Percentiles rank a stretch among this genome's conserved stretches.
Evolutionary conservation across 2,329 filamentous ascomycete species (phyloP).

Genomic region (Epichloe gansuensis): DNA sequence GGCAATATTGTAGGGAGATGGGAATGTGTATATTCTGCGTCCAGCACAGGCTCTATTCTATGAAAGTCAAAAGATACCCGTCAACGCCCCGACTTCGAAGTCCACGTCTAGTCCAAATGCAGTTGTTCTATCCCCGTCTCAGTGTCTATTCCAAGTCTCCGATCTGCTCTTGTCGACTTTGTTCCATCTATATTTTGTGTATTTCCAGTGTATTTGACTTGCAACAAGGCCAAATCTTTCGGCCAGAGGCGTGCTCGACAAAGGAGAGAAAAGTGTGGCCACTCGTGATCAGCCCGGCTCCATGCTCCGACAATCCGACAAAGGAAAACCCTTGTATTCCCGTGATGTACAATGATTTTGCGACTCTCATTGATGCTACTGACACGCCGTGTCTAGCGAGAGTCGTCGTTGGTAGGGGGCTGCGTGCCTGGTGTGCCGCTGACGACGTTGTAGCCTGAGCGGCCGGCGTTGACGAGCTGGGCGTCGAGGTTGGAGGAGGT

Average conservation of each 20-base stretch:
- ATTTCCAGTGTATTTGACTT: neutral
- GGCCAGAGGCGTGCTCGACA: neutral
- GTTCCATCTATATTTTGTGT: neutral
- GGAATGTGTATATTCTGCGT: too few species aligned
- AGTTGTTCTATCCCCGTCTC: too few species aligned
- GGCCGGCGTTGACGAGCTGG: conserved; percentile 26
- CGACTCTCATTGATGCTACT: too few species aligned
- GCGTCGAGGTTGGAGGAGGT: conserved; percentile 13
- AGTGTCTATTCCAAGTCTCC: neutral
- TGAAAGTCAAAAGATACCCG: neutral
- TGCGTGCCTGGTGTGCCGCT: conserved; percentile 14
- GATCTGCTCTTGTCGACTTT: neutral
- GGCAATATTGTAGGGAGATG: too few species aligned
- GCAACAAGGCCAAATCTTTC: neutral
- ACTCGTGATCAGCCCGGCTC: neutral
- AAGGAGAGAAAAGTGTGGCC: neutral
- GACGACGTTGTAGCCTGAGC: conserved; percentile 32
- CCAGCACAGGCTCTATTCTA: too few species aligned
- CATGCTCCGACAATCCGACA: neutral
- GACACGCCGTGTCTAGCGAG: conserved; percentile 6
- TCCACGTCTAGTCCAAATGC: too few species aligned
- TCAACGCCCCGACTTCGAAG: neutral
- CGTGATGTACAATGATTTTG: too few species aligned
- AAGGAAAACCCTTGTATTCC: neutral
- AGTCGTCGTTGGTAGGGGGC: conserved; percentile 2